Evolutionary conservation across 306 rosid genomes (phyloP).

Genomic region (Rosa multiflora): DNA sequence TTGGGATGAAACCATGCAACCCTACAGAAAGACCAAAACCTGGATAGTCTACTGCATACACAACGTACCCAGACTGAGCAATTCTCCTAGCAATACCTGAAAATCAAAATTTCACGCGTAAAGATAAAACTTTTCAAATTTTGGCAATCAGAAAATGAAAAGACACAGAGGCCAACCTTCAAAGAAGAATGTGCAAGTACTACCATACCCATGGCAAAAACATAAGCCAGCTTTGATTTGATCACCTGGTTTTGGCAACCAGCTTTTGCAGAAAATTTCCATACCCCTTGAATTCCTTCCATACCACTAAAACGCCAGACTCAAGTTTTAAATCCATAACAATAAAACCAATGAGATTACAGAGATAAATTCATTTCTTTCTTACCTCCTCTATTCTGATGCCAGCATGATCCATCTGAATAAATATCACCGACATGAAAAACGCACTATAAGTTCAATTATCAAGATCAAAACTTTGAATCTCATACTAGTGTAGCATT

Average conservation of each 20-base stretch:
- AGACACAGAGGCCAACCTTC: constrained; percentile 34
- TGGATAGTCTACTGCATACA: constrained; percentile 66
- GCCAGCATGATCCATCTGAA: constrained; percentile 63
- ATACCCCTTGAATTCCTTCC: constrained; percentile 66
- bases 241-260: constrained; percentile 55
- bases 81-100: constrained; percentile 68
- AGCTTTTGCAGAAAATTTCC: constrained; percentile 73
- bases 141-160: background rate
- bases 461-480: background rate
- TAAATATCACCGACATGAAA: background rate
- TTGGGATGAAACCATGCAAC: constrained; percentile 67
- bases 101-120: background rate
- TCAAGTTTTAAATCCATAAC: background rate
- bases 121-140: too few species aligned
- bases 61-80: constrained; percentile 62
- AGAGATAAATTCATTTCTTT: constrained; percentile 10
- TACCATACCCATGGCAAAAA: constrained; percentile 81
- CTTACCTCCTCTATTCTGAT: constrained; percentile 65
- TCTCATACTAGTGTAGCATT: background rate
- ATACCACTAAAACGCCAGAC: constrained; percentile 40
- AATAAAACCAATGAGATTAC: background rate
- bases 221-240: constrained; percentile 54
- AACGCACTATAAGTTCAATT: background rate
- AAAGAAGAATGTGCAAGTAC: constrained; percentile 38
- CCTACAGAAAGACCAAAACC: constrained; percentile 82